A percentile compares a stretch with the other conserved stretches of the same genome.
Conservation (phyloP, 176 grass and related monocot species). For the Hyparrhenia diplandra region DNA sequence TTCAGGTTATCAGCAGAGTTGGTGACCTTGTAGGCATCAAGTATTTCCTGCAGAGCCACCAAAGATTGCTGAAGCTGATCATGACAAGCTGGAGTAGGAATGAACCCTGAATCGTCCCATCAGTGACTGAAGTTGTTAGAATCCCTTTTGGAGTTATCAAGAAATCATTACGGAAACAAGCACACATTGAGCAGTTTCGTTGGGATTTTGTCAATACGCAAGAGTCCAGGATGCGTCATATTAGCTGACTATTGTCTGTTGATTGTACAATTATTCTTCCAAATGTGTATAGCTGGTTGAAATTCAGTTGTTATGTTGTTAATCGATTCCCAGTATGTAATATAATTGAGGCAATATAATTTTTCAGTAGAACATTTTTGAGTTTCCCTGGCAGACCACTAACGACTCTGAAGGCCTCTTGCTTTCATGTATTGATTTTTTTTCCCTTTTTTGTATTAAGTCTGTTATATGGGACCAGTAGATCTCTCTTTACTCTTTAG, state of each 20-base stretch:
- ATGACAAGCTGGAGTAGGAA: slow-evolving; percentile 41
- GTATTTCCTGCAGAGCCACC: slow-evolving; percentile 65
- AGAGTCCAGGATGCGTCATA: not conserved
- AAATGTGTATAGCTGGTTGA: slow-evolving; percentile 38
- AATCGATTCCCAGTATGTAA: slow-evolving; percentile 16
- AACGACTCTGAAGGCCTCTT: not conserved
- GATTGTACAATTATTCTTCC: slow-evolving; percentile 26
- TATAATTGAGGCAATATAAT: slow-evolving; percentile 12
- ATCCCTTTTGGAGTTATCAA: not conserved
- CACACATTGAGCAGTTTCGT: slow-evolving; percentile 7
- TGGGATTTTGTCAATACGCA: slow-evolving; percentile 30
- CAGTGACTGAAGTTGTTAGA: not conserved
- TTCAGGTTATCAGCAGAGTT: slow-evolving; percentile 81
- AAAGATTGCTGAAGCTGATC: slow-evolving; percentile 32
- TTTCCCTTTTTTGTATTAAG: not conserved
- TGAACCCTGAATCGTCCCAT: not conserved
- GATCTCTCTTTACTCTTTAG: not conserved
- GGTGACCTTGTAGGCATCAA: slow-evolving; percentile 76
- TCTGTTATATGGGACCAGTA: not conserved
- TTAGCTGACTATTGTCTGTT: slow-evolving; percentile 31
- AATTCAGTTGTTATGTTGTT: slow-evolving; percentile 24
- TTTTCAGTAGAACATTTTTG: not conserved
- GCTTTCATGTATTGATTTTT: not conserved
- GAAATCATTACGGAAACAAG: slow-evolving; percentile 13
- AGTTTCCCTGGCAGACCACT: not conserved